Evolutionary conservation across 176 grass and related monocot genomes (phyloP).

Genomic region (Lolium multiflorum): DNA sequence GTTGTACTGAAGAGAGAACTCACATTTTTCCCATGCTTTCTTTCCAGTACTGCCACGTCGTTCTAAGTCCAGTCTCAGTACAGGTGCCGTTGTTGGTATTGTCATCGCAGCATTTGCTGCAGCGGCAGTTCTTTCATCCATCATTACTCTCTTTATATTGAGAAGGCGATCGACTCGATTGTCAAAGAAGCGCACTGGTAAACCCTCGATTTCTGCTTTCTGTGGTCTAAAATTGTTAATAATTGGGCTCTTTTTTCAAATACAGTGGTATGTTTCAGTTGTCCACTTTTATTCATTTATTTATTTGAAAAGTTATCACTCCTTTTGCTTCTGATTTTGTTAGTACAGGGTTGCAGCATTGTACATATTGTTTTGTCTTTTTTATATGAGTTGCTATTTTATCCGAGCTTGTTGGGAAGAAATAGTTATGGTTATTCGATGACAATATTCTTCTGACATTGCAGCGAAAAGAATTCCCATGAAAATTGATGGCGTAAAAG

Average conservation of each 20-base stretch:
- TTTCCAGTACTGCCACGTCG: constrained; percentile 46
- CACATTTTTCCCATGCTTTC: constrained; percentile 34
- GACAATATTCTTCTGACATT: constrained; percentile 21
- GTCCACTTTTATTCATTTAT: background rate
- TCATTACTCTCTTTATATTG: constrained; percentile 65
- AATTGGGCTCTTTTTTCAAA: constrained; percentile 3
- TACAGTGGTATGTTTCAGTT: constrained; percentile 5
- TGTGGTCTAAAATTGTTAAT: constrained; percentile 31
- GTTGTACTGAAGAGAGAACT: constrained; percentile 28
- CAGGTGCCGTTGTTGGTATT: constrained; percentile 67
- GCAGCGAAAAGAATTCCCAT: constrained; percentile 64
- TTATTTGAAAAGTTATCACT: too few relatives aligned
- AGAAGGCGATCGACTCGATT: constrained; percentile 45
- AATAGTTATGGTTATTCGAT: constrained; percentile 4
- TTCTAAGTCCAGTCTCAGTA: constrained; percentile 52
- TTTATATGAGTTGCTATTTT: constrained; percentile 10
- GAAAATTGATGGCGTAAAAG: constrained; percentile 77
- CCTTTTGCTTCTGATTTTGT: too few relatives aligned
- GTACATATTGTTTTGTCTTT: background rate
- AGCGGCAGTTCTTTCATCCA: constrained; percentile 55
- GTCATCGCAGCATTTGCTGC: constrained; percentile 63
- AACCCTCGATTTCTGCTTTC: constrained; percentile 22
- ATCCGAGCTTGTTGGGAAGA: background rate
- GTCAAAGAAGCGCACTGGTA: constrained; percentile 70
- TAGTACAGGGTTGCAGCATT: constrained; percentile 1